These are phyloP conservation scores for Austroboletus eburneus DNA, from an alignment of 768 basidiomycete species.

Conservation along the genomic window DNA sequence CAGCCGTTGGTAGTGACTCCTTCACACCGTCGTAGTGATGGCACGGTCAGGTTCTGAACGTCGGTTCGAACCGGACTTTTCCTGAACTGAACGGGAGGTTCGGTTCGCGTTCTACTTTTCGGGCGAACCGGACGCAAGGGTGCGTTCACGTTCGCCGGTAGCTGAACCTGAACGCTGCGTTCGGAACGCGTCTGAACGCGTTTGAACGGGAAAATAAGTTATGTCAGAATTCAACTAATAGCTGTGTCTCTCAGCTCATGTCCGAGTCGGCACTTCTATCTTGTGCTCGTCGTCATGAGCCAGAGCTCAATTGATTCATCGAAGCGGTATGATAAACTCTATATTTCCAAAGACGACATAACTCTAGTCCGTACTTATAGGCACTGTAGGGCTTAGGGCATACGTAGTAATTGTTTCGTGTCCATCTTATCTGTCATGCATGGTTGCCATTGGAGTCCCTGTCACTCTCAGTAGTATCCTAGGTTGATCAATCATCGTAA, in stretches of 20 bases:
- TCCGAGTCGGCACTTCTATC: background rate
- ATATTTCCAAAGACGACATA: no score
- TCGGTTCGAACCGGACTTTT: constrained; percentile 5
- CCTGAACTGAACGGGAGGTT: background rate
- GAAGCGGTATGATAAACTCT: no score
- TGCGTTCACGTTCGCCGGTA: background rate
- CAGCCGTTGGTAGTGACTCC: no score
- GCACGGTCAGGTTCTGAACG: constrained; percentile 1
- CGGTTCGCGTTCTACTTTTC: background rate
- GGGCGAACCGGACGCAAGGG: background rate
- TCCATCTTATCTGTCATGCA: no score
- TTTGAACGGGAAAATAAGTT: background rate
- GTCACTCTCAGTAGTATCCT: no score
- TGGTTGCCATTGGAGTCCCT: no score
- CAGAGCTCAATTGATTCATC: background rate
- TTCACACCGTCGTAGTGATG: constrained; percentile 1
- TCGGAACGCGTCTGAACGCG: background rate
- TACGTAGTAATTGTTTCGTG: no score
- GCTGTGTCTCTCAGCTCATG: background rate
- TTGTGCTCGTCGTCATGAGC: background rate
- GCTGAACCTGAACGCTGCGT: background rate
- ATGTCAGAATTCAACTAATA: background rate
- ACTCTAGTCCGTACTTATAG: no score
- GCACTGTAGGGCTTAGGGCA: no score
- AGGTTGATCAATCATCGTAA: no score